A percentile compares a stretch with the other conserved stretches of the same genome.
phyloP scores from a whole-genome alignment of 139 green algal species.

The Ettlia oleoabundans region DNA sequence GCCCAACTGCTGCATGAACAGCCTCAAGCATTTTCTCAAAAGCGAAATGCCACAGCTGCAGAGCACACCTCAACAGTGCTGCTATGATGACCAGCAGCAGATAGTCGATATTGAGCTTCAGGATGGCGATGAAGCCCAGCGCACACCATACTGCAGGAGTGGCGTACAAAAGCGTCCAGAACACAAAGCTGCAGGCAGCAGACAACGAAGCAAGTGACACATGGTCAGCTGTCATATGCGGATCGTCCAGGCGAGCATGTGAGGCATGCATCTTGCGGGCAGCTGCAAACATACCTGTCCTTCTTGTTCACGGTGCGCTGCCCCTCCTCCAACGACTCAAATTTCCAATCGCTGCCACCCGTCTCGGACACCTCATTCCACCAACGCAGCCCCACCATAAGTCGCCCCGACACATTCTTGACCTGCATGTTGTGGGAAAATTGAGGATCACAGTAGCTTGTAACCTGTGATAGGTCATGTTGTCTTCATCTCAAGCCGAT shows the following conservation, averaged over 20 bases:
- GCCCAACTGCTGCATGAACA: no score
- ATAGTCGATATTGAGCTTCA: slow-evolving; percentile 82
- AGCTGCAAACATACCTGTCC: no score
- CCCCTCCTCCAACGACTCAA: slow-evolving; percentile 86
- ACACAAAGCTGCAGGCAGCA: no score
- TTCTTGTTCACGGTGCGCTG: slow-evolving; percentile 70
- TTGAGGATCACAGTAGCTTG: no score
- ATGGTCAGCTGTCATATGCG: no score
- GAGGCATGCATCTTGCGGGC: no score
- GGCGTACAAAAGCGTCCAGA: slow-evolving; percentile 78
- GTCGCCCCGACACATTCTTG: slow-evolving; percentile 93
- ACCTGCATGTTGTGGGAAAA: slow-evolving; percentile 51
- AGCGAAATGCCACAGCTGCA: no score
- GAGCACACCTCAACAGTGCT: slow-evolving; percentile 52
- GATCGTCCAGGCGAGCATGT: no score
- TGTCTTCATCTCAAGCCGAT: no score
- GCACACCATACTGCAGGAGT: slow-evolving; percentile 67
- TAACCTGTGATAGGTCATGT: no score
- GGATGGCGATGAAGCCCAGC: slow-evolving; percentile 68
- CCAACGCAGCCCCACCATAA: slow-evolving; percentile 94
- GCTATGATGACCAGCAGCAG: slow-evolving; percentile 87
- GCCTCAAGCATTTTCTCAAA: not conserved
- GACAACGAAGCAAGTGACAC: no score
- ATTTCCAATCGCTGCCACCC: slow-evolving; percentile 91
- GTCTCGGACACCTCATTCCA: slow-evolving; percentile 96